Conservation (phyloP, 495 filamentous ascomycete genomes). For the Cercophora newfieldiana region DNA sequence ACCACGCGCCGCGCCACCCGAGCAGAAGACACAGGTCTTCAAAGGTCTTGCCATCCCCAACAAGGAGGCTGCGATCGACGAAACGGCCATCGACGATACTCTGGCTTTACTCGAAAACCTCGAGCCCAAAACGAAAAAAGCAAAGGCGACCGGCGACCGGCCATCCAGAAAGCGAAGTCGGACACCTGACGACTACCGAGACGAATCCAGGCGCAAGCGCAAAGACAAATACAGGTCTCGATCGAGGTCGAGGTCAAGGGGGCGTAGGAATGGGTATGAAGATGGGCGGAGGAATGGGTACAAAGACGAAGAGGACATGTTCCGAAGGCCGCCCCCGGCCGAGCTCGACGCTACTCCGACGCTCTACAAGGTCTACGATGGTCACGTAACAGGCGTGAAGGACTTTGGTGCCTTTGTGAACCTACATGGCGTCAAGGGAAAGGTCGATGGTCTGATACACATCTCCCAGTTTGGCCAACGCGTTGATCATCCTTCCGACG, state of each 20-base stretch:
- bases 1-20: conserved; percentile 41
- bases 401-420: conserved; percentile 97
- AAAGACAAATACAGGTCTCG: conserved; percentile 48
- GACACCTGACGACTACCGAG: conserved; percentile 61
- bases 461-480: conserved; percentile 90
- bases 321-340: conserved; percentile 68
- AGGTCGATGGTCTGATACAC: conserved; percentile 91
- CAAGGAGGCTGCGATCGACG: conserved; percentile 64
- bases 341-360: conserved; percentile 80
- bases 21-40: conserved; percentile 77
- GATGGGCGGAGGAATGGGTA: conserved; percentile 52
- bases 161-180: conserved; percentile 66
- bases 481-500: conserved; percentile 88
- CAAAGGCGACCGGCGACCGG: conserved; percentile 38
- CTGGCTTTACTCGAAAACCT: conserved; percentile 86
- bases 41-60: conserved; percentile 89
- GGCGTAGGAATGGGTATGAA: conserved; percentile 45
- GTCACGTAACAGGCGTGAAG: conserved; percentile 85
- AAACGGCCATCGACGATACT: conserved; percentile 83
- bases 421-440: conserved; percentile 79
- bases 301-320: conserved; percentile 64
- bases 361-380: conserved; percentile 86
- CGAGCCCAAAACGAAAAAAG: conserved; percentile 57
- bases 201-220: conserved; percentile 50
- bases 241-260: conserved; percentile 53